These are phyloP conservation scores for Ambrosia trifida DNA, from an alignment of 129 eudicot genomes.

Conservation along the genomic window DNA sequence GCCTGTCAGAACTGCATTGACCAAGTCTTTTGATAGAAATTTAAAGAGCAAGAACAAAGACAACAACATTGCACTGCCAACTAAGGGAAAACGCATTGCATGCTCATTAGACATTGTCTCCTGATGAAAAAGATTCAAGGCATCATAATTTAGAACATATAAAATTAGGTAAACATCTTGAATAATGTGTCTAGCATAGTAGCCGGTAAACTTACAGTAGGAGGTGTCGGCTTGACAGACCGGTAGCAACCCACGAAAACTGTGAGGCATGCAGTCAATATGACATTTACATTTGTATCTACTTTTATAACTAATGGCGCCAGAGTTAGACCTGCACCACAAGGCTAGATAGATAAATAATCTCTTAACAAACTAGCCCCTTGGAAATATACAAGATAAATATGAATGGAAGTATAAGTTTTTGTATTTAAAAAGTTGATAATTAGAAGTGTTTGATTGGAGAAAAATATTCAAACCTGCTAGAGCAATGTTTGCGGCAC, in stretches of 20 bases:
- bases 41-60: conserved; percentile 88
- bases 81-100: conserved; percentile 98
- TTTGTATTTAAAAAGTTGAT: neutral
- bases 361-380: neutral
- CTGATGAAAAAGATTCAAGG: conserved; percentile 37
- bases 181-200: neutral
- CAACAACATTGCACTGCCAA: conserved; percentile 92
- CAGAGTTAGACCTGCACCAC: conserved; percentile 65
- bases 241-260: conserved; percentile 93
- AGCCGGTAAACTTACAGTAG: conserved; percentile 60
- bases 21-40: conserved; percentile 89
- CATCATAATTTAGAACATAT: conserved; percentile 4
- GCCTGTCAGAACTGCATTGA: conserved; percentile 82
- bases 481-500: conserved; percentile 74
- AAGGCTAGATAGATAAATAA: conserved; percentile 12
- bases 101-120: conserved; percentile 96
- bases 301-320: conserved; percentile 90
- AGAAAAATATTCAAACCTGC: conserved; percentile 48
- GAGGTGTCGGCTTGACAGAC: conserved; percentile 91
- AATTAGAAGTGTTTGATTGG: neutral
- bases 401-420: conserved; percentile 4
- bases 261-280: conserved; percentile 87
- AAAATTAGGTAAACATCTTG: conserved; percentile 8
- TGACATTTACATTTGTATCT: conserved; percentile 80
- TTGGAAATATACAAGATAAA: neutral